Evolutionary conservation across 805 yeast genomes (phyloP), one percentile per base, ranked within the genome.

Genomic region (Saitoella complicata): DNA sequence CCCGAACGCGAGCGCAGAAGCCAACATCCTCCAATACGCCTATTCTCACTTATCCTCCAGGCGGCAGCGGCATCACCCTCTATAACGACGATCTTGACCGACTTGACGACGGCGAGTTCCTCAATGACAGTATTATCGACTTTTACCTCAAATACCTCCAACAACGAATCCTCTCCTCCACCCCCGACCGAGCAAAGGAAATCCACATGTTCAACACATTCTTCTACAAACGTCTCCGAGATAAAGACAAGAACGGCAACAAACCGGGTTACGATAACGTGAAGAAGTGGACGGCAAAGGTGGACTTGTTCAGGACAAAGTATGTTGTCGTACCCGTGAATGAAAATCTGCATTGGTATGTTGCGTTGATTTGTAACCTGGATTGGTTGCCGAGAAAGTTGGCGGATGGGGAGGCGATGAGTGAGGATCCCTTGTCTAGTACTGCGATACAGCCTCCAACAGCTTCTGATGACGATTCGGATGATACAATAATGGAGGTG

Each of bases 121-220:
- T 91, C 41, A 88, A 91, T 62, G 98, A 91, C 56, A 73, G 80
- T 0, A 66, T 91, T 42, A 78, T 91, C 45, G 95, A 85, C 59
- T 88, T 88, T 57, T 86, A 83, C 55, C 67, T 84, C 66, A 54
- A 58, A 53, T 42, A 55, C 56, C 37, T 43, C 31, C 53, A 44
- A 40, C 59, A 43, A 41, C 47, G 48, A 44, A 67, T 62, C 48
- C 67, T 7, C 31, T 51, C n/a, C 47, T 49, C 9, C 5, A 53
- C 57, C 5, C 55, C 62, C 4, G 52, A 65, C 8, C 43, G 51
- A 6, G 60, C 64, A 2, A 56, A 62, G 6, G 68, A 71, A 4
- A 72, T 67, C 1, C 68, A 72, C 53, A 68, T 86, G 1, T 73
- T 91, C 59, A 82, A 84, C 54, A 80, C 95, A 0, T 91, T 83